Evolutionary conservation across 2,329 filamentous ascomycete genomes (phyloP), one percentile per base, ranked within the genome.

Genomic region (Botrytis squamosa): DNA sequence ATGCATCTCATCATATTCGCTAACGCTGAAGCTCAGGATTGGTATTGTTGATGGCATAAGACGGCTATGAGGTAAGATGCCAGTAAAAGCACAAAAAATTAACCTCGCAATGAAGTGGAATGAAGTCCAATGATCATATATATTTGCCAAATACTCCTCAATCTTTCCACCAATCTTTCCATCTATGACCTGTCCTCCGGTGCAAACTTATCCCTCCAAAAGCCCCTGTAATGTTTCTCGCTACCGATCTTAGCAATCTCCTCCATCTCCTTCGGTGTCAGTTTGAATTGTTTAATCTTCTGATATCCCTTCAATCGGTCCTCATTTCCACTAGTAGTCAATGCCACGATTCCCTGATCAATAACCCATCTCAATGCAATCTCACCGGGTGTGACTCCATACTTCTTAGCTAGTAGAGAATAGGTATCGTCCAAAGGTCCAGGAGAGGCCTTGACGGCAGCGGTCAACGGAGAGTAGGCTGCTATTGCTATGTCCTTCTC

Each of bases 271-370:
- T 85, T 84, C 0, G 85, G 83, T 18, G 88, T 89, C 76, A 92
- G 83, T 83, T 88, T 88, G 78, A 92, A 90, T 63, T 78, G 82
- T 62, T 83, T 84, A 76, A 88, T 75, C 76, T 85, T 85, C n/a
- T 81, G 79, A 78, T 88, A 90, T n/a, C 84, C 84, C 79, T 86
- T 84, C 75, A 92, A 82, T 67, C 90, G 84, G 76, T 88, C 84
- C 79, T 88, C 84, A 76, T 85, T 91, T 52, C 83, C 83, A 78
- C 87, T 90, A 18, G 90, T 91, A 0, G 89, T 91, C 72, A 91
- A 79, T 4, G 84, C 84, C 40, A 90, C 85, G 62, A 89, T 81
- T 40, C 86, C 89, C 80, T 89, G 87, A 77, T 92, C 89, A 52
- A 91, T 80, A 42, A 83, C 81, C 89, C 89, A 92, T 75, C 89